phyloP scores from a whole-genome alignment of 116 monocot genomes.

The Iris pallida region DNA sequence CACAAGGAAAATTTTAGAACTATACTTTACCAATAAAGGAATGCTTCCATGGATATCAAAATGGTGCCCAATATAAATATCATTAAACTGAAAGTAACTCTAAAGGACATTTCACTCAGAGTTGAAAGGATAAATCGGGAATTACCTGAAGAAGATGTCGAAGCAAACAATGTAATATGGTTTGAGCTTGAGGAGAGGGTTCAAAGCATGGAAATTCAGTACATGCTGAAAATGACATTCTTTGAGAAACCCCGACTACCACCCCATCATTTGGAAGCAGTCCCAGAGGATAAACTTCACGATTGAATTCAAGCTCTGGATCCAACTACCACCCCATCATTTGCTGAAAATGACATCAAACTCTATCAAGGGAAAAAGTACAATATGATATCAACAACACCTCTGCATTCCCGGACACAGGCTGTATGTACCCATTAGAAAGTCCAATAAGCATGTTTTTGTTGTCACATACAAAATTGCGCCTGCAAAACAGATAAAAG shows the following conservation, averaged over 20 bases:
- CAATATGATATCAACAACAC: slow-evolving; percentile 23
- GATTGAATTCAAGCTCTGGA: slow-evolving; percentile 99
- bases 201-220: slow-evolving; percentile 99
- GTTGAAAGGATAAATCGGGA: not conserved
- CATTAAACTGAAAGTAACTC: not conserved
- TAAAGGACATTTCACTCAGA: not conserved
- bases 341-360: slow-evolving; percentile 6
- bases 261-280: slow-evolving; percentile 96
- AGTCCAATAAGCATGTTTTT: slow-evolving; percentile 81
- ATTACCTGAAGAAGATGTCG: slow-evolving; percentile 97
- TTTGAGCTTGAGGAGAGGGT: slow-evolving; percentile 98
- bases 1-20: no score
- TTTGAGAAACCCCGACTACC: slow-evolving; percentile 92
- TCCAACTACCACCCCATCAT: no score
- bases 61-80: not conserved
- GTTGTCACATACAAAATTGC: slow-evolving; percentile 93
- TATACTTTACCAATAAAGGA: no score
- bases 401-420: slow-evolving; percentile 87
- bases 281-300: slow-evolving; percentile 97
- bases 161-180: slow-evolving; percentile 95
- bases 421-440: slow-evolving; percentile 63
- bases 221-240: slow-evolving; percentile 87
- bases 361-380: slow-evolving; percentile 3
- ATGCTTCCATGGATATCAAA: not conserved
- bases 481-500: slow-evolving; percentile 41